These are phyloP conservation scores for Fusarium foetens DNA, from an alignment of 2,329 filamentous ascomycete genomes.

Conservation along the genomic window DNA sequence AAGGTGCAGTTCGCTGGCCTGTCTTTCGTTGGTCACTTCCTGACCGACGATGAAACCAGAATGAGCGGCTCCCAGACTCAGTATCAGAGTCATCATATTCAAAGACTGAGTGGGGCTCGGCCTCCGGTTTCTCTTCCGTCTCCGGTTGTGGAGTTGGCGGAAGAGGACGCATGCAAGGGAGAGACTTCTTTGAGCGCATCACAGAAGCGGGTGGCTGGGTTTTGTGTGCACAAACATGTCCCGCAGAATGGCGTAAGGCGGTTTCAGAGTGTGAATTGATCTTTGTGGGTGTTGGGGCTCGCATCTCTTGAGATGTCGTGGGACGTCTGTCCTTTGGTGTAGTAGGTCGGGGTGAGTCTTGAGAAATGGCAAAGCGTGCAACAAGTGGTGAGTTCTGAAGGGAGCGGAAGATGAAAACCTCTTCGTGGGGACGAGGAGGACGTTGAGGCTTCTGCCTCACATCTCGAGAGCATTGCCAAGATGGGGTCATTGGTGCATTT, in stretches of 20 bases:
- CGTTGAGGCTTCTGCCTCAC: conserved; percentile 42
- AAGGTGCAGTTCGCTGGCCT: conserved; percentile 39
- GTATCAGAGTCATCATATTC: conserved; percentile 59
- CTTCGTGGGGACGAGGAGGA: conserved; percentile 46
- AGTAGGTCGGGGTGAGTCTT: conserved; percentile 28
- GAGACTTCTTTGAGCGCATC: conserved; percentile 45
- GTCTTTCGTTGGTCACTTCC: conserved; percentile 45
- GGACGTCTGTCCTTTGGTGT: conserved; percentile 30
- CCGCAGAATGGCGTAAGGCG: conserved; percentile 38
- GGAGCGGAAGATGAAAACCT: conserved; percentile 31
- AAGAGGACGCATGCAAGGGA: conserved; percentile 40
- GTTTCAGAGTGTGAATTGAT: conserved; percentile 31
- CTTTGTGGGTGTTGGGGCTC: conserved; percentile 16
- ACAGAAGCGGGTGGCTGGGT: conserved; percentile 27
- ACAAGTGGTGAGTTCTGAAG: conserved; percentile 23
- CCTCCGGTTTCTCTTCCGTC: conserved; percentile 12
- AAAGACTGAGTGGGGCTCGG: conserved; percentile 57
- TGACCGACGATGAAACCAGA: conserved; percentile 57
- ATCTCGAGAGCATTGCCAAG: conserved; percentile 44
- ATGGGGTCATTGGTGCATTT: conserved; percentile 39
- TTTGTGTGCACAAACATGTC: conserved; percentile 33
- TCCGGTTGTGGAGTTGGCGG: conserved; percentile 39
- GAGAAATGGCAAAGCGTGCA: conserved; percentile 28
- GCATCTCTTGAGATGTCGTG: conserved; percentile 28
- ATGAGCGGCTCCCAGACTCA: conserved; percentile 51